Conservation (phyloP, 2,329 filamentous ascomycete species). For the Shiraia bambusicola region DNA sequence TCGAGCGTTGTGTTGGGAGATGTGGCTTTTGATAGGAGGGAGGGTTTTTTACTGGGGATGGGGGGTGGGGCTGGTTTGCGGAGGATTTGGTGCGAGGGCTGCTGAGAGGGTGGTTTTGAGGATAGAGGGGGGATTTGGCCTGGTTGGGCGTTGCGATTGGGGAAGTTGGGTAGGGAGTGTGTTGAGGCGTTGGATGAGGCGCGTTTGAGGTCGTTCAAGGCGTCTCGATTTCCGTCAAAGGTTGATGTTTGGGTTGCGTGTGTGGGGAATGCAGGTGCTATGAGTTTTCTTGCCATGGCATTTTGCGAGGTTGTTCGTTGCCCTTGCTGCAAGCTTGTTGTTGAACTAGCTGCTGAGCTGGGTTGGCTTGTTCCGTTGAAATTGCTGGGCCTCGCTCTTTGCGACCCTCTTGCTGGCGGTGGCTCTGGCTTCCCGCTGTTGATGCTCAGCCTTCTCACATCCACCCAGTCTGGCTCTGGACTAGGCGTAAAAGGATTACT, state of each 20-base stretch:
- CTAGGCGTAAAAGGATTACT: conserved; percentile 79
- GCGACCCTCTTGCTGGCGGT: conserved; percentile 35
- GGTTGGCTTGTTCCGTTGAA: conserved; percentile 23
- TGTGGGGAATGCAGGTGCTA: conserved; percentile 30
- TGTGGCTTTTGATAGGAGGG: conserved; percentile 22
- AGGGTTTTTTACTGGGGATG: conserved; percentile 38
- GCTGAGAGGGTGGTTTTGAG: conserved; percentile 12
- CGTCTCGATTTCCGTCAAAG: conserved; percentile 24
- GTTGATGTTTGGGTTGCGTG: conserved; percentile 23
- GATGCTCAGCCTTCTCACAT: conserved; percentile 36
- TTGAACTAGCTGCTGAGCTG: conserved; percentile 14
- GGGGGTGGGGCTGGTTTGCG: conserved; percentile 40
- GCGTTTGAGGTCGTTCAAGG: conserved; percentile 24
- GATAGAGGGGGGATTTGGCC: conserved; percentile 11
- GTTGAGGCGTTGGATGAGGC: conserved; percentile 30
- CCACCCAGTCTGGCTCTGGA: conserved; percentile 82
- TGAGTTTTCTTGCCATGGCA: conserved; percentile 32
- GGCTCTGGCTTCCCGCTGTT: conserved; percentile 27
- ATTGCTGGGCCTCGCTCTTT: conserved; percentile 32
- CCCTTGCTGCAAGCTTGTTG: conserved; percentile 20
- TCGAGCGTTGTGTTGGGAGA: conserved; percentile 5
- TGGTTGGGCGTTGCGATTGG: conserved; percentile 8
- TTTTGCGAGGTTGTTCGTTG: conserved; percentile 9
- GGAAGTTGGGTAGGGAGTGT: conserved; percentile 33
- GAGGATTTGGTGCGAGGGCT: conserved; percentile 25